These are phyloP conservation scores for Phaeosphaeriaceae sp. DNA, from an alignment of 2,329 filamentous ascomycete genomes.

Conservation along the genomic window DNA sequence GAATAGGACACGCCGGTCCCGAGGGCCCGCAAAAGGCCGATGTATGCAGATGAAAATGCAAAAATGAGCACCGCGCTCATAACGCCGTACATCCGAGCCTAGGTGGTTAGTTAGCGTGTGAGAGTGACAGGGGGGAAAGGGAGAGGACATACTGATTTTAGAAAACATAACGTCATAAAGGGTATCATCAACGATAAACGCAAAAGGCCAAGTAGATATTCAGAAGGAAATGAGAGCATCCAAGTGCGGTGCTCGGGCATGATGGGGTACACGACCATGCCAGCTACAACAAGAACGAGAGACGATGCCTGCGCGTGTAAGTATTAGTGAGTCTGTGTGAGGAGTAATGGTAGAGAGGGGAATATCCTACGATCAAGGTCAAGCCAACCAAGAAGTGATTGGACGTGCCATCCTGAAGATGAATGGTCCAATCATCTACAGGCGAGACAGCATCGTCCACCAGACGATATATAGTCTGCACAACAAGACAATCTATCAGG, in stretches of 20 bases:
- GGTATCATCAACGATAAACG: conserved; percentile 47
- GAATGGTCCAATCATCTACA: conserved; percentile 31
- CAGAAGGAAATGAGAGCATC: conserved; percentile 40
- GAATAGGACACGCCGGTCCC: conserved; percentile 41
- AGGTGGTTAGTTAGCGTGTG: conserved; percentile 16
- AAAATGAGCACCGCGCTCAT: conserved; percentile 42
- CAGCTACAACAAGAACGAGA: conserved; percentile 35
- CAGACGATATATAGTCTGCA: conserved; percentile 32
- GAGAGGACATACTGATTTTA: conserved; percentile 38
- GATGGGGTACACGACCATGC: conserved; percentile 35
- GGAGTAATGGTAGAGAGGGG: too few relatives aligned
- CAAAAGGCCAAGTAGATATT: conserved; percentile 43
- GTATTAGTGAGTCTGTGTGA: too few relatives aligned
- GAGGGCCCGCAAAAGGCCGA: conserved; percentile 40
- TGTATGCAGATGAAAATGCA: conserved; percentile 44
- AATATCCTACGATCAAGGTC: conserved; percentile 34
- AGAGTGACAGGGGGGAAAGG: too few relatives aligned
- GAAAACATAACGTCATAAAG: conserved; percentile 45
- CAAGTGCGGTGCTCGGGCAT: conserved; percentile 45
- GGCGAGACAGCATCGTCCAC: conserved; percentile 35
- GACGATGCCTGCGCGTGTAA: conserved; percentile 38
- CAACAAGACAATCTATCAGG: conserved; percentile 34
- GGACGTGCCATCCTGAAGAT: conserved; percentile 35
- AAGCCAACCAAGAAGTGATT: conserved; percentile 36
- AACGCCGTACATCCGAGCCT: conserved; percentile 43